Evolutionary conservation across 257 asterid genomes (phyloP), one percentile per base, ranked within the genome.

Genomic region (Solanum paucissectum): DNA sequence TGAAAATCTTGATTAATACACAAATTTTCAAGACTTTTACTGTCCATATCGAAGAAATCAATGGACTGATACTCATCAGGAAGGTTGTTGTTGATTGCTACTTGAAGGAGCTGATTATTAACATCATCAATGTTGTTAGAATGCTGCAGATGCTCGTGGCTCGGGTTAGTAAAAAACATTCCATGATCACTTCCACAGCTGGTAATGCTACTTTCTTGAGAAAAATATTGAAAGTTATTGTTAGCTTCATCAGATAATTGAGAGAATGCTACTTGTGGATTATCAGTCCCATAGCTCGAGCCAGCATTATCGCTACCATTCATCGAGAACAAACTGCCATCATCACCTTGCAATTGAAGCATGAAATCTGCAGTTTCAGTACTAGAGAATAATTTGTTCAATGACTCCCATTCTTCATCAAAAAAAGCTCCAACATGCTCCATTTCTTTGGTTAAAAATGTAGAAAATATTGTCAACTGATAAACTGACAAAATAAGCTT

Each of bases 321-420:
- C 34, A 16, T 82, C 5, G 90, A 60, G 3, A 87, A 29, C 64
- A 90, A n/a, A 64, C 4, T 74, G 62, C 37, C 87, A 25, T 55
- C 62, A 38, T 75, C 84, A 86, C 86, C 90, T 62, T 89, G 87
- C 37, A 87, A 89, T 86, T 91, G 93, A n/a, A 87, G 86, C 90
- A 85, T 52, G 82, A 89, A 88, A 84, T 92, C 91, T 25, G 92
- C 87, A 84, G 94, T 91, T 81, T 93, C 98, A 86, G 25, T 79
- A 20, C 32, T 86, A 0, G 95, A 89, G 71, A 95, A 94, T 88
- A 94, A 89, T 87, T 85, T 94, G 95, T 91, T 91, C 86, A 93
- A 83, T 38, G 94, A 89, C 18, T 93, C 98, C 96, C 95, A 93
- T 87, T 95, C 98, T 86, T 94, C 96, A 72, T 94, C 95, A 88